Evolutionary conservation across 306 rosid species (phyloP).

Genomic region (Rubus idaeus): DNA sequence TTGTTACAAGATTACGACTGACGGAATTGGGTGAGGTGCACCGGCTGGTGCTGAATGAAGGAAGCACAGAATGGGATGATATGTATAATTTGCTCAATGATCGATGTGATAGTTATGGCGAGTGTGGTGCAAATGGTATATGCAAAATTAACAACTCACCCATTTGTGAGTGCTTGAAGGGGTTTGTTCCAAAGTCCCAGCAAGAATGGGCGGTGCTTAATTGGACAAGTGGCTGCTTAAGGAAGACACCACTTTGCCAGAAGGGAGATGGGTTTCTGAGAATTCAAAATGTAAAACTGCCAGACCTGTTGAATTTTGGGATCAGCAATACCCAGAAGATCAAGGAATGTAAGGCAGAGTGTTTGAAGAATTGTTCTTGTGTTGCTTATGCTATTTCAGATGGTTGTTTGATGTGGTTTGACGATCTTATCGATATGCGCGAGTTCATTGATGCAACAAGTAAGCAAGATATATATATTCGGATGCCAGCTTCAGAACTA

Average conservation of each 20-base stretch:
- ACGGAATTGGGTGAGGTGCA: neutral
- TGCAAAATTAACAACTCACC: neutral
- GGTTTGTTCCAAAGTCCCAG: slow-evolving; percentile 30
- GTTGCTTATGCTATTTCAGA: slow-evolving; percentile 34
- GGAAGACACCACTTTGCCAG: slow-evolving; percentile 3
- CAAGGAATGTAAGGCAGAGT: slow-evolving; percentile 26
- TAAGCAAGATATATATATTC: slow-evolving; percentile 28
- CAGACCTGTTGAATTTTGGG: slow-evolving; percentile 32
- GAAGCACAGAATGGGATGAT: neutral
- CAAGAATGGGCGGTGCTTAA: slow-evolving; percentile 21
- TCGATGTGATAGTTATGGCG: slow-evolving; percentile 12
- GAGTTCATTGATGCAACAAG: neutral
- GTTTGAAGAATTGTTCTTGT: slow-evolving; percentile 42
- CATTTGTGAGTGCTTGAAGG: slow-evolving; percentile 34
- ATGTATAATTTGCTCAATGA: neutral
- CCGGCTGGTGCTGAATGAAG: neutral
- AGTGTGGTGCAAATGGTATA: slow-evolving; percentile 13
- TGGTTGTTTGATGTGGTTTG: slow-evolving; percentile 46
- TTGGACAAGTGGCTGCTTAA: slow-evolving; percentile 33
- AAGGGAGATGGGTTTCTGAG: slow-evolving; percentile 21
- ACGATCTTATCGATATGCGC: slow-evolving; percentile 31
- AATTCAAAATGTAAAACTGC: slow-evolving; percentile 29
- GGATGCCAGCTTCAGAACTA: slow-evolving; percentile 38
- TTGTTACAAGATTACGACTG: neutral
- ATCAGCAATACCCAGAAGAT: slow-evolving; percentile 18